Evolutionary conservation across 2,329 filamentous ascomycete species (phyloP).

Genomic region (Fusarium kyushuense): DNA sequence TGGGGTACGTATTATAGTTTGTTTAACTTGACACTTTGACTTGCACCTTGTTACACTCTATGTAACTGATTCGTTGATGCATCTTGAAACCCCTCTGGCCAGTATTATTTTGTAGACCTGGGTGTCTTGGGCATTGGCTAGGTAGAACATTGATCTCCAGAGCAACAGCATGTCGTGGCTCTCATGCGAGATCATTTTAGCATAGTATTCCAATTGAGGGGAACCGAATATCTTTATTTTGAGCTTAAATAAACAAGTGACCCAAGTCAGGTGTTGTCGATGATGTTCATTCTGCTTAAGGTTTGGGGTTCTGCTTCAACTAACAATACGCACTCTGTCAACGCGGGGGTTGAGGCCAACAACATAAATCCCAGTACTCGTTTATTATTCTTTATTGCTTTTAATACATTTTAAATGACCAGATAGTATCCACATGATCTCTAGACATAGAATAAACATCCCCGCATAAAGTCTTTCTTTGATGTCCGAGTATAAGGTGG

Average conservation of each 20-base stretch:
- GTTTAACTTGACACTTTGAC: slow-evolving; percentile 52
- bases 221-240: too few species aligned
- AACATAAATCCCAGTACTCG: too few species aligned
- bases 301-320: neutral
- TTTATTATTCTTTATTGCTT: neutral
- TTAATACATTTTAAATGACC: neutral
- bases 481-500: neutral
- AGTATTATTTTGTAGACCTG: too few species aligned
- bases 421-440: too few species aligned
- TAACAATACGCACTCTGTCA: neutral
- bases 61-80: too few species aligned
- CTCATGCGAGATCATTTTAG: neutral
- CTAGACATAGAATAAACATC: neutral
- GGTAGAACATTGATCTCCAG: too few species aligned
- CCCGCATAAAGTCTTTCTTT: neutral
- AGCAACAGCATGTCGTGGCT: too few species aligned
- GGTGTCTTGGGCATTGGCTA: too few species aligned
- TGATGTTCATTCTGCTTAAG: neutral
- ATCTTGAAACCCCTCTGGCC: too few species aligned
- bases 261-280: neutral
- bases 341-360: neutral
- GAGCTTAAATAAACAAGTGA: neutral
- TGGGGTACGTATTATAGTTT: slow-evolving; percentile 52
- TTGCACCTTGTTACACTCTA: slow-evolving; percentile 6
- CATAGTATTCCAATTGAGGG: neutral